Evolutionary conservation across 345 rosid species (phyloP).

Genomic region (Firmiana major): DNA sequence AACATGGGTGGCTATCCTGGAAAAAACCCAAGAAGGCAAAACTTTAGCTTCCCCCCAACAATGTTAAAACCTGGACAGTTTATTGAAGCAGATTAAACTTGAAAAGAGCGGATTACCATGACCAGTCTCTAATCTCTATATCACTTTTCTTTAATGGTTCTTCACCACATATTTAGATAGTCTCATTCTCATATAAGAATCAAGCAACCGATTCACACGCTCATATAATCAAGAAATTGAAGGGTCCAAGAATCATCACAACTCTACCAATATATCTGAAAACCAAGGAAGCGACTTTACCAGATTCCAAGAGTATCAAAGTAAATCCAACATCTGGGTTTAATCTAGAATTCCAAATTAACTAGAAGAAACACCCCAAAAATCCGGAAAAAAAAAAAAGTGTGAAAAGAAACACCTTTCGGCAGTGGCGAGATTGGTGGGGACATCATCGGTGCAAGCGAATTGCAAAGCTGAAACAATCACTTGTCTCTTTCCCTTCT

Average conservation of each 20-base stretch:
- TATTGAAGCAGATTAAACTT: neutral
- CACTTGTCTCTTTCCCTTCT: conserved; percentile 41
- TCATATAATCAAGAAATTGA: neutral
- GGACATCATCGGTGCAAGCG: conserved; percentile 74
- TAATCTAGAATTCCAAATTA: neutral
- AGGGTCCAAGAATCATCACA: neutral
- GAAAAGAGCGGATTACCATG: neutral
- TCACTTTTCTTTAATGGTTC: neutral
- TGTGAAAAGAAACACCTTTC: conserved; percentile 45
- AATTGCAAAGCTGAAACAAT: conserved; percentile 75
- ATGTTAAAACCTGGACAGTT: neutral
- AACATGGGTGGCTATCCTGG: neutral
- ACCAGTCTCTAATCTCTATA: neutral
- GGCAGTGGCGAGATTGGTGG: conserved; percentile 66
- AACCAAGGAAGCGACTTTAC: neutral
- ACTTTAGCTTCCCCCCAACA: conserved; percentile 1
- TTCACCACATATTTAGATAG: neutral
- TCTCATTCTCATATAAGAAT: neutral
- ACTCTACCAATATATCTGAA: neutral
- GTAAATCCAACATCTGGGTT: neutral
- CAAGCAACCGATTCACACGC: neutral
- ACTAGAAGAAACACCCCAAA: neutral
- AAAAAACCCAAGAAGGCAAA: neutral
- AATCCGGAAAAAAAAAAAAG: neutral
- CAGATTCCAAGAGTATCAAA: neutral